A percentile compares a stretch with the other conserved stretches of the same genome.
Evolutionary conservation across 768 basidiomycete species (phyloP).

Genomic region (Lenzites betulinus): DNA sequence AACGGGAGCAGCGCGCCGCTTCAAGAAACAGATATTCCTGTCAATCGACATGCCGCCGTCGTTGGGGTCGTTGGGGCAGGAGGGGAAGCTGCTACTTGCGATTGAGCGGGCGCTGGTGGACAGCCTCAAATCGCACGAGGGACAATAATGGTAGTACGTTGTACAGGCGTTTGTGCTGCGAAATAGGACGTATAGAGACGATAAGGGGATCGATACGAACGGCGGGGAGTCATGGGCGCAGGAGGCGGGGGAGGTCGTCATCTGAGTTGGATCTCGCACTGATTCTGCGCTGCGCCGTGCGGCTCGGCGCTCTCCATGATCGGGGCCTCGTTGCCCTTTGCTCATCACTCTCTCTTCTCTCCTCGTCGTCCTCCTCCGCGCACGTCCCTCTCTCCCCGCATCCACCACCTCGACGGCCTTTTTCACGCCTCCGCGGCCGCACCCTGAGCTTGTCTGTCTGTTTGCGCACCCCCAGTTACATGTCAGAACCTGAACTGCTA

Average conservation of each 20-base stretch:
- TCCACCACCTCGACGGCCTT: conserved; percentile 12
- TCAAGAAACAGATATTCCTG: conserved; percentile 70
- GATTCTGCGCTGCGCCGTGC: conserved; percentile 19
- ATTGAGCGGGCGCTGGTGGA: conserved; percentile 64
- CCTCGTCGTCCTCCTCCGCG: conserved; percentile 24
- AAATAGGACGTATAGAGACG: not conserved
- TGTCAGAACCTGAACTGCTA: conserved; percentile 72
- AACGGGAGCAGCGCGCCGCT: conserved; percentile 54
- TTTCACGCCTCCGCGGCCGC: not conserved
- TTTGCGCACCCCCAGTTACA: conserved; percentile 34
- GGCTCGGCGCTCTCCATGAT: conserved; percentile 27
- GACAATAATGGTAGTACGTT: not conserved
- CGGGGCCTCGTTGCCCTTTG: conserved; percentile 22
- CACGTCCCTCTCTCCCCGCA: conserved; percentile 11
- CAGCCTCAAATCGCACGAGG: conserved; percentile 38
- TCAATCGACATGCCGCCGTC: conserved; percentile 58
- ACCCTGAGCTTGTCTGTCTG: not conserved
- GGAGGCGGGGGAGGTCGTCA: not conserved
- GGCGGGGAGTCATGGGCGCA: not conserved
- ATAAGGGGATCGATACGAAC: conserved; percentile 13
- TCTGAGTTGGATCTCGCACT: conserved; percentile 18
- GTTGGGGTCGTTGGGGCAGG: conserved; percentile 47
- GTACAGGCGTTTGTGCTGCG: too few relatives aligned
- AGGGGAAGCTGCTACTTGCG: conserved; percentile 49
- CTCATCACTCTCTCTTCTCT: conserved; percentile 19